These are phyloP conservation scores for Saturnispora saitoi DNA, from an alignment of 805 yeast genomes.

Conservation along the genomic window DNA sequence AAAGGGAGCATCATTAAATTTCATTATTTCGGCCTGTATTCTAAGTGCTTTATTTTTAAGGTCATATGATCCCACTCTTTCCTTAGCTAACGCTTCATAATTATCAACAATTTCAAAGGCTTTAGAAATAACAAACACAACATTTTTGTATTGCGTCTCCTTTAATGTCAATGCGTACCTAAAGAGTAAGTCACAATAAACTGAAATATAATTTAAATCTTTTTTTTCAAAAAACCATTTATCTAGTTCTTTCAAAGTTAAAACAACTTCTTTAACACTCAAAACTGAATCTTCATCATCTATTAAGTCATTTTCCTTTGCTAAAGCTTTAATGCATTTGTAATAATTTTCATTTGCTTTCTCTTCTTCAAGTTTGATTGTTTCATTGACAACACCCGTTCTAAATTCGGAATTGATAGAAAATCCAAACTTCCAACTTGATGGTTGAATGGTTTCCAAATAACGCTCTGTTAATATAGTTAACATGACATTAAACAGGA, in stretches of 20 bases:
- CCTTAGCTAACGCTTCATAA: conserved; percentile 19
- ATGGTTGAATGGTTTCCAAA: conserved; percentile 21
- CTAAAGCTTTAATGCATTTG: conserved; percentile 25
- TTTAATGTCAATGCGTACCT: conserved; percentile 32
- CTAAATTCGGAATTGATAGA: conserved; percentile 25
- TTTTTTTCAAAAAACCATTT: conserved; percentile 24
- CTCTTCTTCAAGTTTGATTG: conserved; percentile 25
- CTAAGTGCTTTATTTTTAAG: conserved; percentile 29
- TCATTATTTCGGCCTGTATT: conserved; percentile 29
- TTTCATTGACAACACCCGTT: conserved; percentile 33
- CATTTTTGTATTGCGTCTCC: conserved; percentile 18
- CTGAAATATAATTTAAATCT: conserved; percentile 27
- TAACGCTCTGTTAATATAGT: conserved; percentile 26
- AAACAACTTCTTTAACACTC: conserved; percentile 17
- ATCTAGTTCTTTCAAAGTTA: conserved; percentile 18
- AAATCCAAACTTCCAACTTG: conserved; percentile 25
- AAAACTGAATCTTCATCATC: conserved; percentile 15
- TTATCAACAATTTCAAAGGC: conserved; percentile 26
- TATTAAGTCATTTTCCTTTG: conserved; percentile 23
- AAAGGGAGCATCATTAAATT: conserved; percentile 15
- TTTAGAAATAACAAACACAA: conserved; percentile 21
- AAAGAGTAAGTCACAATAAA: conserved; percentile 31
- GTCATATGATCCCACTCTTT: conserved; percentile 20
- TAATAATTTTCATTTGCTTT: conserved; percentile 30
- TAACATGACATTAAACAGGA: conserved; percentile 29